Evolutionary conservation across 371 early-diverging fungal species (phyloP), one percentile per base, ranked within the genome.

Genomic region (Dinochytrium kinnereticum): DNA sequence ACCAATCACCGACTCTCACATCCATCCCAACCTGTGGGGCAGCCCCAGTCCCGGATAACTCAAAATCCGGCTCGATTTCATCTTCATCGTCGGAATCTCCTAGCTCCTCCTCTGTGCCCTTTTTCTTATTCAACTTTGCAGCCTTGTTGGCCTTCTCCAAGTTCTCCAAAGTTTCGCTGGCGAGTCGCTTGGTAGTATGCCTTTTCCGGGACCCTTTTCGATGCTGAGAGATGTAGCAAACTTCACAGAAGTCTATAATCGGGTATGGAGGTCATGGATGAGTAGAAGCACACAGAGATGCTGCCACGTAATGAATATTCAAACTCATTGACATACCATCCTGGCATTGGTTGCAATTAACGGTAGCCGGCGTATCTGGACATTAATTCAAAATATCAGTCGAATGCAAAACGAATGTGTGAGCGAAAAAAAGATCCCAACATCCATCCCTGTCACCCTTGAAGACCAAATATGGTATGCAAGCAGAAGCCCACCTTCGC

Each of bases 181-280:
- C 57, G 28, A 83, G 57, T 33, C 39, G 31, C 49, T 83, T 84
- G 36, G 77, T 77, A 26, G 79, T 82, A 75, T 95, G 96, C 59
- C 71, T 79, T 40, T 79, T 78, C 26, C 96, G 89, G 64, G 88
- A 89, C 34, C 96, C 97, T 17, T 94, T 96, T 64, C 96, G 90
- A 78, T 95, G 96, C 70, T 94, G 86, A 87, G 93, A 90, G 50
- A 85, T 87, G 78, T 83, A 92, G 79, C 98, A 96, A 24, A 96
- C 96, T 75, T 93, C 93, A 79, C 97, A 97, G 86, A 92, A 98
- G 44, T 73, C 78, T 76, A 26, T 15, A 71, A 59, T 26, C 2
- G n/a, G n/a, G n/a, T n/a, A n/a, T n/a, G 44, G 30, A 59, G 37
- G 19, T 5, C n/a, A n/a, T n/a, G 28, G 67, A 49, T n/a, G 24